phyloP scores from a whole-genome alignment of 331 rosid species.

The Dryas integrifolia region DNA sequence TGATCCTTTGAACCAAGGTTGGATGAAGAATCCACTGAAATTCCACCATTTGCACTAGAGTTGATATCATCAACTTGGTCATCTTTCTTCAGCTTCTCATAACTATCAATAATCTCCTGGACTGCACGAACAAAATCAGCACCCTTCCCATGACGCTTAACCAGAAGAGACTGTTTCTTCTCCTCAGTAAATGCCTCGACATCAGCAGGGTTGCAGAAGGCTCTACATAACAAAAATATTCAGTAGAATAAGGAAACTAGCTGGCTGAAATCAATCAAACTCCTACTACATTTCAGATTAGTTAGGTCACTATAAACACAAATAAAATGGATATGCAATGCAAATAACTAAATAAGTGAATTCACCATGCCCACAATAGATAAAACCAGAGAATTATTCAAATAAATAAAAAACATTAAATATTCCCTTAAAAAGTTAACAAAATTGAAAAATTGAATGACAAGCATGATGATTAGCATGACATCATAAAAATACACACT shows the following conservation, averaged over 20 bases:
- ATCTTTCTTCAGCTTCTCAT: constrained; percentile 66
- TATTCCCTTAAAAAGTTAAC: background rate
- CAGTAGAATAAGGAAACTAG: constrained; percentile 30
- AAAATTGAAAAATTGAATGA: background rate
- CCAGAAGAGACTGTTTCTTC: constrained; percentile 82
- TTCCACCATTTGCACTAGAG: constrained; percentile 45
- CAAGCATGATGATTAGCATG: no score
- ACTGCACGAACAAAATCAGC: constrained; percentile 96
- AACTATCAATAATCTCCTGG: constrained; percentile 72
- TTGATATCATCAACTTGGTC: constrained; percentile 40
- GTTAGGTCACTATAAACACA: background rate
- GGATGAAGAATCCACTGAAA: constrained; percentile 37
- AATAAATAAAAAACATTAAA: background rate
- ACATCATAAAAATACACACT: background rate
- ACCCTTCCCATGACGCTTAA: constrained; percentile 86
- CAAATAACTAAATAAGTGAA: background rate
- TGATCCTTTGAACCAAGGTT: constrained; percentile 43
- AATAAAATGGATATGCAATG: background rate
- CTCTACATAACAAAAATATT: constrained; percentile 52
- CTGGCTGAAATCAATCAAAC: constrained; percentile 11
- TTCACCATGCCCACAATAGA: background rate
- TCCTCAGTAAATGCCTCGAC: constrained; percentile 95
- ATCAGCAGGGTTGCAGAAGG: constrained; percentile 93
- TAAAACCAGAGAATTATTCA: background rate
- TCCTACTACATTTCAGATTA: background rate